Evolutionary conservation across 2,329 filamentous ascomycete species (phyloP).

Genomic region (Scedosporium apiospermum): DNA sequence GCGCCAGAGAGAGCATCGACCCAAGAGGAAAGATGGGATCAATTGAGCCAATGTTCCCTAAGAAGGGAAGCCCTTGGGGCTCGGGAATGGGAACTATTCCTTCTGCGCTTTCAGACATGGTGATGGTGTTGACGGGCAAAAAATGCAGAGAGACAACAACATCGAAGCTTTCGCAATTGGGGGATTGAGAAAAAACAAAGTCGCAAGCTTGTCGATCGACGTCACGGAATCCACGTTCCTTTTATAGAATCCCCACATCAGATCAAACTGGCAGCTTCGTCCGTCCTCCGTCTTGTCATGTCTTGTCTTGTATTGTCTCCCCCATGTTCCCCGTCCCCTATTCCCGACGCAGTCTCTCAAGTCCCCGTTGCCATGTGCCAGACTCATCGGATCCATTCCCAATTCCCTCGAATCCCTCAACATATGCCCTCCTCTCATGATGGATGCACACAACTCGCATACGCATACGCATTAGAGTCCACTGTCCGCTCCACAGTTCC

Average conservation of each 20-base stretch:
- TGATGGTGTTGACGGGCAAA: background rate
- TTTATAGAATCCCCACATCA: background rate
- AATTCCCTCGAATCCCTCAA: too few relatives aligned
- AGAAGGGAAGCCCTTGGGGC: conserved; percentile 51
- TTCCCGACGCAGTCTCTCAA: too few relatives aligned
- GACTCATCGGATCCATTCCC: too few relatives aligned
- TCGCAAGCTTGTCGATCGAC: background rate
- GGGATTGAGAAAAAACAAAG: too few relatives aligned
- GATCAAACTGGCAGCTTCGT: background rate
- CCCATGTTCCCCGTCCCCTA: too few relatives aligned
- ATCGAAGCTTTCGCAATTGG: background rate
- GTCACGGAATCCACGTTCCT: background rate
- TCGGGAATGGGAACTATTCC: conserved; percentile 45
- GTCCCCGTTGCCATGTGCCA: too few relatives aligned
- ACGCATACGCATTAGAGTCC: too few relatives aligned
- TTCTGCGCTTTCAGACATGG: background rate
- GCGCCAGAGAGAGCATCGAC: conserved; percentile 46
- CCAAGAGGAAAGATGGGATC: conserved; percentile 46
- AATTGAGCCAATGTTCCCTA: conserved; percentile 58
- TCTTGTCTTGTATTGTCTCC: too few relatives aligned
- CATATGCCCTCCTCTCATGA: too few relatives aligned
- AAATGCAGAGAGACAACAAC: background rate
- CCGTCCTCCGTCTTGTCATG: too few relatives aligned
- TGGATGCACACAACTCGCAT: too few relatives aligned
- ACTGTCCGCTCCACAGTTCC: too few relatives aligned